Conservation (phyloP, 2,329 filamentous ascomycete genomes). For the Pyricularia sp. region DNA sequence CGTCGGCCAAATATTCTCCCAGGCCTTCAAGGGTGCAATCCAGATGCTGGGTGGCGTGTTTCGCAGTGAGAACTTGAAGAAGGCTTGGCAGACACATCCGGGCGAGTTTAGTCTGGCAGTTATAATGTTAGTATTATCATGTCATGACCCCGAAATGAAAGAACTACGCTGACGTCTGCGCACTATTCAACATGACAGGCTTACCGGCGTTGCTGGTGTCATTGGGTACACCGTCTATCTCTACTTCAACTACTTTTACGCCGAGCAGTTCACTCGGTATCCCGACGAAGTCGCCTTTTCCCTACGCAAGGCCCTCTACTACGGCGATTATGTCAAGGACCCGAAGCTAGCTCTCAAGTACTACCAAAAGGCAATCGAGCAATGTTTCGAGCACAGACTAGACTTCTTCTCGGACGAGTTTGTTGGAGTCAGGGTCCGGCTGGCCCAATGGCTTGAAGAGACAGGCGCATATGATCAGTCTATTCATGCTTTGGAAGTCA, state of each 20-base stretch:
- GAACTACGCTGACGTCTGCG: neutral
- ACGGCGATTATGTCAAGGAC: constrained; percentile 67
- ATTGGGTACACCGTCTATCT: constrained; percentile 28
- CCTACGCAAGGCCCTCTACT: constrained; percentile 78
- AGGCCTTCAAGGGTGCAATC: neutral
- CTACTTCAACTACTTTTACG: constrained; percentile 48
- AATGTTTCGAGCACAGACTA: constrained; percentile 64
- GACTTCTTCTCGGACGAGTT: constrained; percentile 89
- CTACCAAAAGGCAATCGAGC: constrained; percentile 69
- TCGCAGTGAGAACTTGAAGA: neutral
- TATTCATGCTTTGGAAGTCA: constrained; percentile 68
- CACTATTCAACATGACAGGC: constrained; percentile 15
- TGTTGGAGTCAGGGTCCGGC: constrained; percentile 76
- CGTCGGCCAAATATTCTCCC: neutral
- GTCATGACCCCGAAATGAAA: neutral
- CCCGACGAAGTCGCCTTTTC: constrained; percentile 67
- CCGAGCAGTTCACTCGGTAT: constrained; percentile 44
- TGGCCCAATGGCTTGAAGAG: constrained; percentile 72
- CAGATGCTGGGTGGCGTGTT: neutral
- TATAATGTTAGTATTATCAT: constrained; percentile 26
- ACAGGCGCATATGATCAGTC: constrained; percentile 61
- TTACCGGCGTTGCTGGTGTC: constrained; percentile 22
- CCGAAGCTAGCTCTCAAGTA: constrained; percentile 71
- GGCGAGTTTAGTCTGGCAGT: constrained; percentile 28
- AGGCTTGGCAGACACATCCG: neutral